These are phyloP conservation scores for Tetraselmis striata DNA, from an alignment of 139 green algal genomes.

Conservation along the genomic window DNA sequence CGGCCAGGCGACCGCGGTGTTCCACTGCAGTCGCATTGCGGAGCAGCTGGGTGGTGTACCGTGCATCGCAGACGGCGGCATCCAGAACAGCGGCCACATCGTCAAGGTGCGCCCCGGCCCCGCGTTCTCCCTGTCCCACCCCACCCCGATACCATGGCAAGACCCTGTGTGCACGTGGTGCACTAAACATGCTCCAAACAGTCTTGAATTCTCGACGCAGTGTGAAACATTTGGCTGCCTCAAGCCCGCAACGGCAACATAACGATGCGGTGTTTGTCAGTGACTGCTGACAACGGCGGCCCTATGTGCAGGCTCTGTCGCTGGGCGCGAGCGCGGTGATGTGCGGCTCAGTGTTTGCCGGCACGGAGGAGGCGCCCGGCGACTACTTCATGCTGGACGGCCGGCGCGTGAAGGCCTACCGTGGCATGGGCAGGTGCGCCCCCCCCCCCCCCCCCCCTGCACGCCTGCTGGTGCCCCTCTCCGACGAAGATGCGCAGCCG, in stretches of 20 bases:
- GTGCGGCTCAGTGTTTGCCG: conserved; percentile 93
- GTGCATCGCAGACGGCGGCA: conserved; percentile 92
- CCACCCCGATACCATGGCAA: too few relatives aligned
- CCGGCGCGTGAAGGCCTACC: conserved; percentile 85
- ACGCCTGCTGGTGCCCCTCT: background rate
- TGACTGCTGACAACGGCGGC: conserved; percentile 10
- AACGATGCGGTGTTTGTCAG: too few relatives aligned
- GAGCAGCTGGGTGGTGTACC: conserved; percentile 60
- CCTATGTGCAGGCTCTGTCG: too few relatives aligned
- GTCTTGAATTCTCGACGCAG: too few relatives aligned
- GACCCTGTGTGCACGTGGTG: too few relatives aligned
- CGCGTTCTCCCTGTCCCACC: background rate
- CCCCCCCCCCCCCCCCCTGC: background rate
- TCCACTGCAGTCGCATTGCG: conserved; percentile 63
- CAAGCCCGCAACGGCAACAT: too few relatives aligned
- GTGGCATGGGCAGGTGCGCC: conserved; percentile 67
- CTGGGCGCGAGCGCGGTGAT: conserved; percentile 93
- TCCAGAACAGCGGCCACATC: conserved; percentile 95
- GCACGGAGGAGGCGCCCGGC: conserved; percentile 86
- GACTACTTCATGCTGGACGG: conserved; percentile 57
- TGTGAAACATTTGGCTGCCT: too few relatives aligned
- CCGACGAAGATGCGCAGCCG: too few relatives aligned
- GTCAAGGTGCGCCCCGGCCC: too few relatives aligned
- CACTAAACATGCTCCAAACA: too few relatives aligned
- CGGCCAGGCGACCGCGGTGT: conserved; percentile 94